Evolutionary conservation across 2,329 filamentous ascomycete genomes (phyloP).

Genomic region (Microsporum canis): DNA sequence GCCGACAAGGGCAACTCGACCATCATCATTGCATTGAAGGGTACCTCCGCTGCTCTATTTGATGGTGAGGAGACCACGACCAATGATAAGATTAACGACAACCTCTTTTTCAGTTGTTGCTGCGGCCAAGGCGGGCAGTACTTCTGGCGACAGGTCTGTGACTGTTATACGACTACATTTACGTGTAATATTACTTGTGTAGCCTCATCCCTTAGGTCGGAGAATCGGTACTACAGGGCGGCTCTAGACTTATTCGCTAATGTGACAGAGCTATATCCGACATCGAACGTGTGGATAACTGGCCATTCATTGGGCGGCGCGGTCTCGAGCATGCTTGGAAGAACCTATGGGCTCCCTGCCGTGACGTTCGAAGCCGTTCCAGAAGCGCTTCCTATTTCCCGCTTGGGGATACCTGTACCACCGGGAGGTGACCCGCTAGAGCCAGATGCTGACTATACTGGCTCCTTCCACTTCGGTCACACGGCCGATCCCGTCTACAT

Average conservation of each 20-base stretch:
- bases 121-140: conserved; percentile 87
- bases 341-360: conserved; percentile 84
- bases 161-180: conserved; percentile 78
- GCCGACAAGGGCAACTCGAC: conserved; percentile 76
- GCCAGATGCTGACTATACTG: conserved; percentile 62
- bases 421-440: conserved; percentile 61
- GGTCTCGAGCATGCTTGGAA: conserved; percentile 72
- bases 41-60: conserved; percentile 79
- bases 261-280: conserved; percentile 76
- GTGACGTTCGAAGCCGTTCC: conserved; percentile 90
- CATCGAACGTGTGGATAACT: conserved; percentile 74
- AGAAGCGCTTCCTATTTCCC: conserved; percentile 73
- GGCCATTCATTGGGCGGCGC: conserved; percentile 90
- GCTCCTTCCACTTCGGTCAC: conserved; percentile 82
- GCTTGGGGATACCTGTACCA: conserved; percentile 74
- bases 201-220: conserved; percentile 58
- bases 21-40: conserved; percentile 84
- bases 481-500: conserved; percentile 93
- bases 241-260: conserved; percentile 85
- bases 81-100: conserved; percentile 96
- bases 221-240: conserved; percentile 85
- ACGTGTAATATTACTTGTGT: conserved; percentile 90
- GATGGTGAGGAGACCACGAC: conserved; percentile 95
- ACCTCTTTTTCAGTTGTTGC: conserved; percentile 95
- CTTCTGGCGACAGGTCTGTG: conserved; percentile 84